Evolutionary conservation across 495 filamentous ascomycete species (phyloP).

Genomic region (Penicillium soppii): DNA sequence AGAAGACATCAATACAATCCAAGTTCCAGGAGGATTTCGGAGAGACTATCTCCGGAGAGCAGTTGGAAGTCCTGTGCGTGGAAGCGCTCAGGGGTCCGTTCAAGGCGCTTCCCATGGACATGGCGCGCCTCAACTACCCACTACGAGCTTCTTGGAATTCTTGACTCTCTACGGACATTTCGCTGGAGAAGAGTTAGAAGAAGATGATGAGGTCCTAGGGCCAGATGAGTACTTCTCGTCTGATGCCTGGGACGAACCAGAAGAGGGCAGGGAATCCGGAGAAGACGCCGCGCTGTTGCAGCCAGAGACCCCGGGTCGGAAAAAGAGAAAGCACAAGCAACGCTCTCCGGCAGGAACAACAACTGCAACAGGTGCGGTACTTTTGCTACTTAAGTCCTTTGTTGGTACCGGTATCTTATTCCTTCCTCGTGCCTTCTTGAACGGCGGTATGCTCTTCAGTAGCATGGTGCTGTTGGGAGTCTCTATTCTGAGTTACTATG

Average conservation of each 20-base stretch:
- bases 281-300: slow-evolving; percentile 81
- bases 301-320: slow-evolving; percentile 59
- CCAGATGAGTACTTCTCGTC: slow-evolving; percentile 85
- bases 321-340: slow-evolving; percentile 67
- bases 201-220: slow-evolving; percentile 84
- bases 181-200: slow-evolving; percentile 91
- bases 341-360: slow-evolving; percentile 70
- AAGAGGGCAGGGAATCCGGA: slow-evolving; percentile 68
- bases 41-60: slow-evolving; percentile 79
- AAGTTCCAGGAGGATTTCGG: slow-evolving; percentile 88
- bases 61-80: slow-evolving; percentile 57
- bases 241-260: slow-evolving; percentile 56
- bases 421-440: slow-evolving; percentile 86
- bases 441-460: slow-evolving; percentile 97
- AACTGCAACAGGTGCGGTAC: slow-evolving; percentile 67
- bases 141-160: slow-evolving; percentile 92
- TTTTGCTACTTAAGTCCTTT: slow-evolving; percentile 92
- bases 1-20: slow-evolving; percentile 82
- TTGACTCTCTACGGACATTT: slow-evolving; percentile 94
- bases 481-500: slow-evolving; percentile 86
- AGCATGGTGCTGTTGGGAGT: slow-evolving; percentile 83
- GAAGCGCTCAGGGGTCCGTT: slow-evolving; percentile 42
- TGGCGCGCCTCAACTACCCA: slow-evolving; percentile 66
- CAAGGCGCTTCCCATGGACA: slow-evolving; percentile 34
- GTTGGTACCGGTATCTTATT: slow-evolving; percentile 98